Conservation (phyloP, 2,329 filamentous ascomycete species). For the Amesomyces nigricolor region DNA sequence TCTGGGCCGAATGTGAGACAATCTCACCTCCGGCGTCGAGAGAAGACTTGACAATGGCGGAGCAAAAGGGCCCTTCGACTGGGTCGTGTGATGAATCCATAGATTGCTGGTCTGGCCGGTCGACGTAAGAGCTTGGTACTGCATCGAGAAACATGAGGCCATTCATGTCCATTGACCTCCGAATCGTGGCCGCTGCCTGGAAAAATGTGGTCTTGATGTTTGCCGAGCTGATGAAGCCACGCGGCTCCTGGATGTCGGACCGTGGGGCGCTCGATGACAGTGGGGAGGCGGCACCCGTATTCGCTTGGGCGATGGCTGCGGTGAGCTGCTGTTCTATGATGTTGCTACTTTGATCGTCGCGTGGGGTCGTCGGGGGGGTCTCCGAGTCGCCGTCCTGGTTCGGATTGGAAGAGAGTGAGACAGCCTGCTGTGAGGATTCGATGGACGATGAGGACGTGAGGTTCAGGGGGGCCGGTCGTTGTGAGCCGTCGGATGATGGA, state of each 20-base stretch:
- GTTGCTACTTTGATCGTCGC: slow-evolving; percentile 12
- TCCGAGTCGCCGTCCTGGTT: slow-evolving; percentile 1
- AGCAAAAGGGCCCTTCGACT: slow-evolving; percentile 21
- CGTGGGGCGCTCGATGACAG: not conserved
- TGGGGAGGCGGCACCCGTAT: not conserved
- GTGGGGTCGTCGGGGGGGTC: slow-evolving; percentile 20
- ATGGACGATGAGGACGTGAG: slow-evolving; percentile 9
- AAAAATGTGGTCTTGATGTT: slow-evolving; percentile 25
- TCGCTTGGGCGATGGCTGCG: not conserved
- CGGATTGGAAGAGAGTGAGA: not conserved
- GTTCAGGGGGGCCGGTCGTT: not conserved
- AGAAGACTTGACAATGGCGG: slow-evolving; percentile 18
- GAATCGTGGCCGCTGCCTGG: slow-evolving; percentile 20
- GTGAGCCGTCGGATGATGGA: not conserved
- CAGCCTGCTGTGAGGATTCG: slow-evolving; percentile 4
- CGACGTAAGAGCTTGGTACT: slow-evolving; percentile 18
- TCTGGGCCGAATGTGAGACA: slow-evolving; percentile 17
- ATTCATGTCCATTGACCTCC: slow-evolving; percentile 21
- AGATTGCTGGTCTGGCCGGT: slow-evolving; percentile 11
- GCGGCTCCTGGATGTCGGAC: slow-evolving; percentile 10
- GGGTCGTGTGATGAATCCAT: not conserved
- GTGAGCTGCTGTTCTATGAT: slow-evolving; percentile 13
- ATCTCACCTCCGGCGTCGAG: slow-evolving; percentile 5
- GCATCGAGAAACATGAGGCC: slow-evolving; percentile 25
- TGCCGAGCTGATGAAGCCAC: slow-evolving; percentile 24